phyloP scores from a whole-genome alignment of 805 yeast species.

The Jamesozyma gamospora region DNA sequence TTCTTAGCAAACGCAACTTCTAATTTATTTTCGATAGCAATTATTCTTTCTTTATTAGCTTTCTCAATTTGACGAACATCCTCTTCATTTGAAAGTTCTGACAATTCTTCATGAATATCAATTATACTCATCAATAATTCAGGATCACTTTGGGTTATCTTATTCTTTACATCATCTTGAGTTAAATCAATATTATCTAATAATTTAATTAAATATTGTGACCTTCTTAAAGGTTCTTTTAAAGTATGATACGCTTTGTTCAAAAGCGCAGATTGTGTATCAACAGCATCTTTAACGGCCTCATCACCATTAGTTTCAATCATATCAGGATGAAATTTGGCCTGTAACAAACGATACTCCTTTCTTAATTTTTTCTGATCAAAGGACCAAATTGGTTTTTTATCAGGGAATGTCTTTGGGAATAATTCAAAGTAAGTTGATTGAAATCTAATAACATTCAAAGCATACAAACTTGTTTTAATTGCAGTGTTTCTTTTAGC shows the following conservation, averaged over 20 bases:
- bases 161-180: constrained; percentile 45
- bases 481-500: too few relatives aligned
- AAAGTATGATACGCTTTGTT: constrained; percentile 73
- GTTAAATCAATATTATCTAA: constrained; percentile 44
- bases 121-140: constrained; percentile 62
- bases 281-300: not conserved
- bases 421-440: constrained; percentile 50
- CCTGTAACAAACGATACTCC: constrained; percentile 69
- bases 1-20: constrained; percentile 35
- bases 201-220: constrained; percentile 45
- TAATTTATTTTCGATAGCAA: constrained; percentile 36
- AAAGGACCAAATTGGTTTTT: constrained; percentile 59
- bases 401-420: constrained; percentile 62
- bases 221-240: constrained; percentile 58
- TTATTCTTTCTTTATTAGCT: constrained; percentile 51
- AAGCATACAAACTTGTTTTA: too few relatives aligned
- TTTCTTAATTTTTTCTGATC: constrained; percentile 49
- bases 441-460: constrained; percentile 5
- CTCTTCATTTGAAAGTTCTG: constrained; percentile 46
- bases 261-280: constrained; percentile 39
- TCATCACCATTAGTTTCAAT: constrained; percentile 11
- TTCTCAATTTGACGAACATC: constrained; percentile 45
- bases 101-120: constrained; percentile 77
- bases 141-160: constrained; percentile 39
- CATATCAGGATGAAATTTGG: constrained; percentile 74